phyloP scores from a whole-genome alignment of 2,329 filamentous ascomycete species.

The Exophiala phaeomuriformis region DNA sequence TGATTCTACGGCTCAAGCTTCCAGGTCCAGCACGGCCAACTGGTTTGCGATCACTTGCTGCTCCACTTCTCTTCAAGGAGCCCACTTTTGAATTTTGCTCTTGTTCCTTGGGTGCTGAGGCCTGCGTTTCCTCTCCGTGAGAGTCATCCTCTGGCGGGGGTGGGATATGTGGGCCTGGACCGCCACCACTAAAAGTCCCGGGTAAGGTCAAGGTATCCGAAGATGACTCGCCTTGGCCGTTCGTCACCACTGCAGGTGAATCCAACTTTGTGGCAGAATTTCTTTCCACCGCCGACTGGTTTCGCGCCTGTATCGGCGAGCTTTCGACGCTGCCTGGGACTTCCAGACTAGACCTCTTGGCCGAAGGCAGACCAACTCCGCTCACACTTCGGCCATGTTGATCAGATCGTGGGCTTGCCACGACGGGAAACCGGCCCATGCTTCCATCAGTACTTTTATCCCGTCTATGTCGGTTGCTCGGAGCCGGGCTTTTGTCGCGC shows the following conservation, averaged over 20 bases:
- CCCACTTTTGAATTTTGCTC: slow-evolving; percentile 50
- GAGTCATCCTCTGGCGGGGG: slow-evolving; percentile 30
- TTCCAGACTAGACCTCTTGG: slow-evolving; percentile 63
- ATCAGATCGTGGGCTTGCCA: slow-evolving; percentile 72
- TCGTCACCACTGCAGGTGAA: neutral
- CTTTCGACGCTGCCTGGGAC: slow-evolving; percentile 59
- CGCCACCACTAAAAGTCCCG: slow-evolving; percentile 27
- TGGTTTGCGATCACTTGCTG: slow-evolving; percentile 31
- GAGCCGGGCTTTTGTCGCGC: slow-evolving; percentile 63
- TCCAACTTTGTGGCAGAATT: slow-evolving; percentile 16
- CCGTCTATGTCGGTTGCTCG: slow-evolving; percentile 56
- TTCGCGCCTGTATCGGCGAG: slow-evolving; percentile 36
- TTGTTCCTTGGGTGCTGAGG: slow-evolving; percentile 21
- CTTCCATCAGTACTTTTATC: slow-evolving; percentile 63
- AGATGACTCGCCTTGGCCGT: slow-evolving; percentile 29
- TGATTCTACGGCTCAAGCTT: slow-evolving; percentile 31
- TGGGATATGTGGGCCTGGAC: slow-evolving; percentile 30
- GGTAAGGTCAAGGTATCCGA: slow-evolving; percentile 35
- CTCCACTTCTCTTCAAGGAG: slow-evolving; percentile 49
- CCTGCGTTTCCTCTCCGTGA: slow-evolving; percentile 12
- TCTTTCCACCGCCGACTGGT: slow-evolving; percentile 22
- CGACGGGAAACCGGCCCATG: slow-evolving; percentile 54
- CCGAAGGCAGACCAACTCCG: slow-evolving; percentile 41
- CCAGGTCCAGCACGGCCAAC: slow-evolving; percentile 32
- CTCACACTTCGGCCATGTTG: slow-evolving; percentile 32